phyloP scores from a whole-genome alignment of 352 stramenopile genomes.

The Phytophthora kernoviae region DNA sequence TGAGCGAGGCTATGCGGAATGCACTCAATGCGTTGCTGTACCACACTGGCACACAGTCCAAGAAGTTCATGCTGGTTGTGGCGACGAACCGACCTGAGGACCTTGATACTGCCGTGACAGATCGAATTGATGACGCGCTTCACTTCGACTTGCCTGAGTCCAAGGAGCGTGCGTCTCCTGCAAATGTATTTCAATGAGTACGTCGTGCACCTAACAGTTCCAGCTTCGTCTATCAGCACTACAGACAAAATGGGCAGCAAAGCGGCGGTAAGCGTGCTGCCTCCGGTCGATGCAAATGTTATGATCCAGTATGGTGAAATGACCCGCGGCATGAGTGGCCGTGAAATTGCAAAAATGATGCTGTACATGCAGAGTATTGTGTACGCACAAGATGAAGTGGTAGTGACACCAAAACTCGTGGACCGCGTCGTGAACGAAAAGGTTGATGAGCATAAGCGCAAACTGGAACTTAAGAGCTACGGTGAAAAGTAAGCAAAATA shows the following conservation, averaged over 20 bases:
- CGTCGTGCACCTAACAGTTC: conserved; percentile 34
- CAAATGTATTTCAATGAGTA: conserved; percentile 78
- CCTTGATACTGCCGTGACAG: conserved; percentile 75
- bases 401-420: conserved; percentile 53
- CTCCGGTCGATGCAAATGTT: conserved; percentile 23
- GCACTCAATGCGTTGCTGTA: conserved; percentile 85
- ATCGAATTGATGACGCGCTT: conserved; percentile 85
- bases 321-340: conserved; percentile 84
- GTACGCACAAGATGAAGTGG: conserved; percentile 71
- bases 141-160: conserved; percentile 77
- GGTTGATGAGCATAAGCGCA: conserved; percentile 75
- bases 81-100: conserved; percentile 86
- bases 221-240: conserved; percentile 11
- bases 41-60: conserved; percentile 74
- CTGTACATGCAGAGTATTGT: conserved; percentile 85
- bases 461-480: conserved; percentile 61
- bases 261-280: conserved; percentile 23
- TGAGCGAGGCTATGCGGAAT: conserved; percentile 85
- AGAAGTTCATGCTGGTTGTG: conserved; percentile 83
- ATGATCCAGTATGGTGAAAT: too few relatives aligned
- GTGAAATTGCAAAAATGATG: conserved; percentile 91
- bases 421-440: conserved; percentile 71
- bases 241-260: conserved; percentile 12
- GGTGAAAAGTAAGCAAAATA: conserved; percentile 38
- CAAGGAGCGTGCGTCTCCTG: conserved; percentile 57